Evolutionary conservation across 768 basidiomycete species (phyloP).

Genomic region (Mycena chlorophos): DNA sequence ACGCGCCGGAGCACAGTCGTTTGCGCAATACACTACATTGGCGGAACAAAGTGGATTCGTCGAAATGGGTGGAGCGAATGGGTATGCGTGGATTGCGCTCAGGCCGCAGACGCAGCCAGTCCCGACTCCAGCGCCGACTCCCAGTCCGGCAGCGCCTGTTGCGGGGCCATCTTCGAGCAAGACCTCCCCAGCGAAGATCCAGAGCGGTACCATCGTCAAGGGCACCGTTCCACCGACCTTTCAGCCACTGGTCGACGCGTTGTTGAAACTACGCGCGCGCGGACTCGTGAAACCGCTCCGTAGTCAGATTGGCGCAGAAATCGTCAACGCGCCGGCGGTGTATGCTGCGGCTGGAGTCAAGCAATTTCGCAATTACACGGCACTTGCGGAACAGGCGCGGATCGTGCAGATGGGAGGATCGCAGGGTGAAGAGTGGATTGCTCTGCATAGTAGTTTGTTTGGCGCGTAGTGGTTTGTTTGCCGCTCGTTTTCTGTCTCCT

Average conservation of each 20-base stretch:
- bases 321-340: conserved; percentile 16
- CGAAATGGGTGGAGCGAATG: background rate
- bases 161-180: too few species aligned
- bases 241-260: background rate
- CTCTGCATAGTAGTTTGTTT: conserved; percentile 12
- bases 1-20: background rate
- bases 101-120: background rate
- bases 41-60: background rate
- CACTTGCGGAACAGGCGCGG: conserved; percentile 29
- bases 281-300: conserved; percentile 1
- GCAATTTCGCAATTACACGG: conserved; percentile 34
- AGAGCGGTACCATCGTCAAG: background rate
- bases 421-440: conserved; percentile 31
- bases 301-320: conserved; percentile 8
- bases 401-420: conserved; percentile 34
- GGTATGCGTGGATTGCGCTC: background rate
- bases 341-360: conserved; percentile 34
- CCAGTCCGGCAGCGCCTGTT: too few species aligned
- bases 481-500: conserved; percentile 1
- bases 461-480: too few species aligned
- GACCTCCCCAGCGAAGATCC: too few species aligned
- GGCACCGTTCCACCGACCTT: background rate
- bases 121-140: too few species aligned
- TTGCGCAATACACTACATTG: background rate
- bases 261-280: background rate